Conservation (phyloP, 306 rosid genomes). For the Pyrus communis region DNA sequence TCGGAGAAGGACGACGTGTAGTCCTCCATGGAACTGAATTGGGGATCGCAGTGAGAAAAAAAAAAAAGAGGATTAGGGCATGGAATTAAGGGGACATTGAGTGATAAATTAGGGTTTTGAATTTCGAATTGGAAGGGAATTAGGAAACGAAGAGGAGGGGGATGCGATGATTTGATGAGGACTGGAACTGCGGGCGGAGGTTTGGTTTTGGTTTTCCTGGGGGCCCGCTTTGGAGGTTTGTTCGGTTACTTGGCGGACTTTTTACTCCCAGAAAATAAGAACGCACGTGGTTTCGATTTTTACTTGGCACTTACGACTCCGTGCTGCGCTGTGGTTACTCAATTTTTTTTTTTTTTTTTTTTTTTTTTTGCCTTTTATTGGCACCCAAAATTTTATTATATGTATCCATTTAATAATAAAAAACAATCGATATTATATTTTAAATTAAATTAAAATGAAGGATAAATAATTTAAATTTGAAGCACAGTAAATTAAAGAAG, state of each 20-base stretch:
- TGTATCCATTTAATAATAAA: no score
- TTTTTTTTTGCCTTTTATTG: no score
- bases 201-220: background rate
- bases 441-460: no score
- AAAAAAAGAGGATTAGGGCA: background rate
- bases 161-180: background rate
- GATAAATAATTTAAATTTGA: no score
- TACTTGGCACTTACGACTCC: no score
- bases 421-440: no score
- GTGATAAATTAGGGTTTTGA: background rate
- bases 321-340: no score
- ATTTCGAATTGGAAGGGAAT: background rate
- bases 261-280: background rate
- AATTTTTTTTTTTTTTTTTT: no score
- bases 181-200: background rate
- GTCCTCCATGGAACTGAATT: constrained; percentile 25
- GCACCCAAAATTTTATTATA: no score
- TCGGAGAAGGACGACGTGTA: constrained; percentile 20
- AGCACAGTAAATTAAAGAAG: no score
- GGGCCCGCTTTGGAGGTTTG: background rate
- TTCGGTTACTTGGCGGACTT: background rate
- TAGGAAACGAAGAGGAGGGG: background rate
- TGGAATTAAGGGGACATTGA: background rate
- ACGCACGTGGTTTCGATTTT: background rate
- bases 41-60: background rate